Conservation (phyloP, 2,329 filamentous ascomycete species). For the Botrytis elliptica region DNA sequence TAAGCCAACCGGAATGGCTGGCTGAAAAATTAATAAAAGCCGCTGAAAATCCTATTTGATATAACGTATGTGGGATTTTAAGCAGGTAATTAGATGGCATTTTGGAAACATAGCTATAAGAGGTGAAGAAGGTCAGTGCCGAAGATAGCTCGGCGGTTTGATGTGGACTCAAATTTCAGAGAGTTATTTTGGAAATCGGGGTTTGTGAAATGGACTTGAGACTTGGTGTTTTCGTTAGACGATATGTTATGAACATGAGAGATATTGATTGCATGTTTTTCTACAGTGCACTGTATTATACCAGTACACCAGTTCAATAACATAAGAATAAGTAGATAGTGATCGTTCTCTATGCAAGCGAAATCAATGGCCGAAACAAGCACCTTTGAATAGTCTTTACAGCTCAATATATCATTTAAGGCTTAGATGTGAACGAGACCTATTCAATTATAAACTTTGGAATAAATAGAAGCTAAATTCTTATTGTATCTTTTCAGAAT, state of each 20-base stretch:
- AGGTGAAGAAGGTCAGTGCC: background rate
- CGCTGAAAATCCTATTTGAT: background rate
- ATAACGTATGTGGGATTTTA: no score
- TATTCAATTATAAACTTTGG: background rate
- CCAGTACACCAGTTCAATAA: background rate
- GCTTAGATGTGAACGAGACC: background rate
- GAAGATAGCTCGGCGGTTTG: no score
- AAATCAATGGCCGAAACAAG: background rate
- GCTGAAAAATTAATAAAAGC: conserved; percentile 18
- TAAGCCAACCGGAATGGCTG: conserved; percentile 28
- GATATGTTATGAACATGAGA: background rate
- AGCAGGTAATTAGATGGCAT: background rate
- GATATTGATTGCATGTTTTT: background rate
- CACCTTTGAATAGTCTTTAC: background rate
- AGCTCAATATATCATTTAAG: background rate
- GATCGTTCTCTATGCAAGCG: background rate
- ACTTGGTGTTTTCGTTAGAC: background rate
- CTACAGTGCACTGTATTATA: background rate
- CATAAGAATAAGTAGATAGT: background rate
- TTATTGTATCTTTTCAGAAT: background rate
- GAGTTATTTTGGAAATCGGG: background rate
- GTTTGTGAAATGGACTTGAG: background rate
- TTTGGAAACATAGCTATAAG: background rate
- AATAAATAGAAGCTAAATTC: background rate
- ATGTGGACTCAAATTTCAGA: background rate